Conservation (phyloP, 208 protist species). For the Spongospora subterranea region DNA sequence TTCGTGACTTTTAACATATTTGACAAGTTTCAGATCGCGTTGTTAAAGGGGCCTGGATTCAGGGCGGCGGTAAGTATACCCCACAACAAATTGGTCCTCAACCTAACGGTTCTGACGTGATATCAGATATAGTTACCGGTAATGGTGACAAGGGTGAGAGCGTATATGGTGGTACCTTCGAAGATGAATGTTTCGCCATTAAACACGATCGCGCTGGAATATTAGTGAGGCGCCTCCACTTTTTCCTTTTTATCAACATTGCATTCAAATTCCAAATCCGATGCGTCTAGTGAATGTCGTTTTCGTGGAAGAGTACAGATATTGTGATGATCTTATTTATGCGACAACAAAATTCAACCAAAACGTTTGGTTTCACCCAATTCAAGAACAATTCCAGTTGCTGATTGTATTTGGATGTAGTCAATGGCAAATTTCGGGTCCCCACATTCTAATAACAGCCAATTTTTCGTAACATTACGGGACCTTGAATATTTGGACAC, state of each 20-base stretch:
- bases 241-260: too few relatives aligned
- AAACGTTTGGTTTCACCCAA: too few relatives aligned
- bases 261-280: too few relatives aligned
- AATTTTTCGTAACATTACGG: slow-evolving; percentile 42
- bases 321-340: too few relatives aligned
- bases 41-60: slow-evolving; percentile 44
- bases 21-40: slow-evolving; percentile 36
- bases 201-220: slow-evolving; percentile 48
- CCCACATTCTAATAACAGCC: slow-evolving; percentile 33
- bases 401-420: neutral
- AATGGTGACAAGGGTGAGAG: neutral
- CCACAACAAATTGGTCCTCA: neutral
- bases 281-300: too few relatives aligned
- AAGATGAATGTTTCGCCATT: slow-evolving; percentile 53
- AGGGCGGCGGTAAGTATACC: slow-evolving; percentile 27
- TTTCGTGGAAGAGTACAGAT: too few relatives aligned
- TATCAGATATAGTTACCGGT: slow-evolving; percentile 1
- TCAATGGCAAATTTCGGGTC: neutral
- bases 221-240: too few relatives aligned
- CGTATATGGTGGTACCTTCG: neutral
- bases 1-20: neutral
- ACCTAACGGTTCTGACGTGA: neutral
- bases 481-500: slow-evolving; percentile 41
- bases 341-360: too few relatives aligned
- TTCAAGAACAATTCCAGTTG: neutral